Evolutionary conservation across 768 basidiomycete species (phyloP).

Genomic region (Phylloporus arenicola): DNA sequence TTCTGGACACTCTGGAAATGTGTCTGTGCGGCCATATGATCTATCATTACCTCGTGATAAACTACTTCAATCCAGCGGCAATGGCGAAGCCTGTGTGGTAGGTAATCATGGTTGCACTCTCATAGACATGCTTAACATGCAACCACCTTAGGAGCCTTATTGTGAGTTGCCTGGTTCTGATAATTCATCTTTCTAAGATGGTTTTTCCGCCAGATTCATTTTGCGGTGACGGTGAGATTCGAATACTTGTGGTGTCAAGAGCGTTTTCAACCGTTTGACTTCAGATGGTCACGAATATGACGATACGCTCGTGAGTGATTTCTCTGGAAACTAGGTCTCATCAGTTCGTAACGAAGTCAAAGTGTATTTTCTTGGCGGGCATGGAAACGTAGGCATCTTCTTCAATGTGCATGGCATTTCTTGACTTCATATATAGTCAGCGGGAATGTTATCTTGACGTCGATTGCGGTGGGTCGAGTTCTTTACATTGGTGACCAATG

Average conservation of each 20-base stretch:
- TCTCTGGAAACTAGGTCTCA: background rate
- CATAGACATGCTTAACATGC: background rate
- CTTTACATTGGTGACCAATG: background rate
- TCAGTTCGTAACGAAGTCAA: background rate
- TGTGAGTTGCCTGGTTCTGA: conserved; percentile 31
- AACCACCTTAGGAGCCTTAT: conserved; percentile 41
- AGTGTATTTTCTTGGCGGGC: conserved; percentile 47
- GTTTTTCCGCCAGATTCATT: conserved; percentile 39
- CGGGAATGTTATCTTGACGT: conserved; percentile 39
- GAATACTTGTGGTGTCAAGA: background rate
- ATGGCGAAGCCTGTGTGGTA: conserved; percentile 43
- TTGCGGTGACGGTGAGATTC: conserved; percentile 44
- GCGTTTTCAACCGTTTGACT: background rate
- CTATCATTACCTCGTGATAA: conserved; percentile 53
- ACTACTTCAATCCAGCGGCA: conserved; percentile 43
- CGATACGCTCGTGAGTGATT: conserved; percentile 36
- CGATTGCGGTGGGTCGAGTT: conserved; percentile 40
- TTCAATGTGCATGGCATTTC: background rate
- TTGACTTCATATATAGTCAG: conserved; percentile 33
- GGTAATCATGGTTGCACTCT: background rate
- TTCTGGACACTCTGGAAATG: conserved; percentile 51
- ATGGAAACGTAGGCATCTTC: conserved; percentile 38
- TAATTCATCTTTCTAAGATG: background rate
- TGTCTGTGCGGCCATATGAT: conserved; percentile 47
- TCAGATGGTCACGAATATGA: conserved; percentile 45